Evolutionary conservation across 2,329 filamentous ascomycete species (phyloP).

Genomic region (Colletotrichum gloeosporioides): DNA sequence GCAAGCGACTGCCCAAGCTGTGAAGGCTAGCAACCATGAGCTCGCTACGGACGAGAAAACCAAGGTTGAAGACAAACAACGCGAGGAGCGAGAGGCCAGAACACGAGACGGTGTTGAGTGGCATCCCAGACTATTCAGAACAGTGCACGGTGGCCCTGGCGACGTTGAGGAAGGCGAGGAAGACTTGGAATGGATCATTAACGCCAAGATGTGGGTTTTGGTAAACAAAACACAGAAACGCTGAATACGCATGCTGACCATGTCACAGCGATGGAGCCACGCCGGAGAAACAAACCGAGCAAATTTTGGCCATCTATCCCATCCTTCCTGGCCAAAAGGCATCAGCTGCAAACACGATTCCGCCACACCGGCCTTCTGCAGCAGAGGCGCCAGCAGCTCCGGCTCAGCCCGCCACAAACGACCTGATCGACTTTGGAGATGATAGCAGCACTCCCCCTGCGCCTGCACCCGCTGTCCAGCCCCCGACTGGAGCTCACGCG

Average conservation of each 20-base stretch:
- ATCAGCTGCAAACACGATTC: slow-evolving; percentile 60
- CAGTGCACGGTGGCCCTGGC: slow-evolving; percentile 72
- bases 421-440: slow-evolving; percentile 63
- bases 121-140: slow-evolving; percentile 85
- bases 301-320: slow-evolving; percentile 86
- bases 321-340: slow-evolving; percentile 79
- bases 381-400: slow-evolving; percentile 22
- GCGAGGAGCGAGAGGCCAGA: slow-evolving; percentile 84
- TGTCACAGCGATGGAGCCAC: slow-evolving; percentile 63
- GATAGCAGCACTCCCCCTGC: slow-evolving; percentile 4
- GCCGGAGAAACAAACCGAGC: slow-evolving; percentile 74
- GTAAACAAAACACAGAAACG: background rate
- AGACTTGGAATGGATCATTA: slow-evolving; percentile 93
- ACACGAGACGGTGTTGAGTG: slow-evolving; percentile 83
- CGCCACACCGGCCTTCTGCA: slow-evolving; percentile 39
- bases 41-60: slow-evolving; percentile 93
- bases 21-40: slow-evolving; percentile 86
- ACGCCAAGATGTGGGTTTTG: slow-evolving; percentile 74
- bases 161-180: slow-evolving; percentile 82
- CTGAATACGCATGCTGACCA: background rate
- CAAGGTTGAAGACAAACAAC: slow-evolving; percentile 91
- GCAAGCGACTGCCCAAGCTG: slow-evolving; percentile 80
- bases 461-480: background rate
- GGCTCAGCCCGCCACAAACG: slow-evolving; percentile 31
- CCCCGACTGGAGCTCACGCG: background rate